phyloP scores from a whole-genome alignment of 2,329 filamentous ascomycete species.

The Aspergillus carbonarius region DNA sequence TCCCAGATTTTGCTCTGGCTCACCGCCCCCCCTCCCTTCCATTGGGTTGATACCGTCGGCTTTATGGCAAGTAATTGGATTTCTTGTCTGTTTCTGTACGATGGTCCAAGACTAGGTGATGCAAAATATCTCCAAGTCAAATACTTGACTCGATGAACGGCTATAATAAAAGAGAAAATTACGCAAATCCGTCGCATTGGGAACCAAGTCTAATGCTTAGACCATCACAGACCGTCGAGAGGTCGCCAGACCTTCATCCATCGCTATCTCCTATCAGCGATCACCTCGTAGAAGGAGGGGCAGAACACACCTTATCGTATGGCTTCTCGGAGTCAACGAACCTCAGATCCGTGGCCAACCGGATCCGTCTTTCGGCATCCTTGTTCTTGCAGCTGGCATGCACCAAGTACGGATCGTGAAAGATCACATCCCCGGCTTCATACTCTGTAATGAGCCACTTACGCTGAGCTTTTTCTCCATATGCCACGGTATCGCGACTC shows the following conservation, averaged over 20 bases:
- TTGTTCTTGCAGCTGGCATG: slow-evolving; percentile 41
- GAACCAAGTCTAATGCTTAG: neutral
- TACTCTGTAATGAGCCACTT: slow-evolving; percentile 30
- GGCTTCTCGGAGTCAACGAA: slow-evolving; percentile 42
- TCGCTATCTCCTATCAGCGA: neutral
- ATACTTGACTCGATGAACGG: too few species aligned
- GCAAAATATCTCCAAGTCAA: too few species aligned
- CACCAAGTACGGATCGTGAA: slow-evolving; percentile 44
- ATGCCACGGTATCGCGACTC: slow-evolving; percentile 17
- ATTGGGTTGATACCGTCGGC: too few species aligned
- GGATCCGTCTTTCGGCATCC: slow-evolving; percentile 34
- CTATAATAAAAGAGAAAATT: too few species aligned
- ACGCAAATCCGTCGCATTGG: too few species aligned
- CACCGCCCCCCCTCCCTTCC: too few species aligned
- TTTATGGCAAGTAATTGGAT: too few species aligned
- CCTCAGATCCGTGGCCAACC: slow-evolving; percentile 39
- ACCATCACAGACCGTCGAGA: neutral
- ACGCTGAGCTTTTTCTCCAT: slow-evolving; percentile 28
- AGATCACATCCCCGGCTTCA: slow-evolving; percentile 35
- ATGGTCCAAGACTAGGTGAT: too few species aligned
- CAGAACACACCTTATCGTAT: slow-evolving; percentile 39
- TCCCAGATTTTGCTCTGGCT: too few species aligned
- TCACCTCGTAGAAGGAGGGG: too few species aligned
- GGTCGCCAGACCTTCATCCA: slow-evolving; percentile 4
- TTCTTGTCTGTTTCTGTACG: too few species aligned